Conservation (phyloP, 1,284 basidiomycete genomes). For the Boletus mariae region DNA sequence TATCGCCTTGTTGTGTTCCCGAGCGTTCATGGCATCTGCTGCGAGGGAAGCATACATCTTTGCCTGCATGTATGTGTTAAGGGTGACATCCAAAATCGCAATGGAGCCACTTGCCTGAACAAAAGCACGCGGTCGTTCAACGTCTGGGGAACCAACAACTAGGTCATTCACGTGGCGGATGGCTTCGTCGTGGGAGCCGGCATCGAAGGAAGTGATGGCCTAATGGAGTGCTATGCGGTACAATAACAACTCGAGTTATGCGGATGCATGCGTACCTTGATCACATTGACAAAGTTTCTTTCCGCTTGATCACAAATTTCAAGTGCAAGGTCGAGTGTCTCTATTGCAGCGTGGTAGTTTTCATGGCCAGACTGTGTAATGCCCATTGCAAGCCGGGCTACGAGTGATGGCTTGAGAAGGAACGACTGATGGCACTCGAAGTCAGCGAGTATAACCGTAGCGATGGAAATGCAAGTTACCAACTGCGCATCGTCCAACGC, state of each 20-base stretch:
- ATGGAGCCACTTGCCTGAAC: slow-evolving; percentile 11
- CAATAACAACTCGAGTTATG: background rate
- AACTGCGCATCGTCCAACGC: slow-evolving; percentile 17
- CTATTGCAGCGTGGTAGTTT: background rate
- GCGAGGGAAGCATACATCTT: slow-evolving; percentile 16
- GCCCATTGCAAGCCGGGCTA: slow-evolving; percentile 12
- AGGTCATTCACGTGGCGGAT: slow-evolving; percentile 4
- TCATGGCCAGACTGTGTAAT: background rate
- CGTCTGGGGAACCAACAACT: slow-evolving; percentile 1
- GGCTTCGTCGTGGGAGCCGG: slow-evolving; percentile 2
- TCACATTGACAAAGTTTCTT: slow-evolving; percentile 7
- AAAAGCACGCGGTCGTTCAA: slow-evolving; percentile 4
- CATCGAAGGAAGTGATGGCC: slow-evolving; percentile 15
- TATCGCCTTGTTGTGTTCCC: slow-evolving; percentile 1
- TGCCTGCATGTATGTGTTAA: slow-evolving; percentile 10
- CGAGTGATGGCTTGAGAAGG: slow-evolving; percentile 2
- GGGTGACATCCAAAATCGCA: background rate
- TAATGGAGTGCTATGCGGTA: background rate
- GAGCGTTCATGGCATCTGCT: slow-evolving; percentile 1
- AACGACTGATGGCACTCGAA: slow-evolving; percentile 9
- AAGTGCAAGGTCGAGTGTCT: slow-evolving; percentile 6
- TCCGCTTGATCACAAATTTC: slow-evolving; percentile 3
- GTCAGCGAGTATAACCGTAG: background rate
- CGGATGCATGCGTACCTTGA: slow-evolving; percentile 15
- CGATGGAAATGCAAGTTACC: slow-evolving; percentile 5